A percentile compares a stretch with the other conserved stretches of the same genome.
phyloP scores from a whole-genome alignment of 208 protist genomes.

The Crithidia bombi region DNA sequence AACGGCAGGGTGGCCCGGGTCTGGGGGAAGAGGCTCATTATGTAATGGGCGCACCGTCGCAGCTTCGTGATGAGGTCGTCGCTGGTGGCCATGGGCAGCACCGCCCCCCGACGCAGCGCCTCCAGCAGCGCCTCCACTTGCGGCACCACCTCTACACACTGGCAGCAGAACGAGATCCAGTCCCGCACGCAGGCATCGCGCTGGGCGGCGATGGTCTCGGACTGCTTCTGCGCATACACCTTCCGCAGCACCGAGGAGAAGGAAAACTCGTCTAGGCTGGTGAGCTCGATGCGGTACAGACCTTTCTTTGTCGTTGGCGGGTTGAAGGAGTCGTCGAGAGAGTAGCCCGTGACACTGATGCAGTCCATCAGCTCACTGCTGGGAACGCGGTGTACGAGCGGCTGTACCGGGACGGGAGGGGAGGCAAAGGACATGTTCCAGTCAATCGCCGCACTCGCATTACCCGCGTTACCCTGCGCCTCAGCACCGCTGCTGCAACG shows the following conservation, averaged over 20 bases:
- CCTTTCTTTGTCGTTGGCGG: constrained; percentile 1
- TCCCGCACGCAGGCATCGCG: constrained; percentile 30
- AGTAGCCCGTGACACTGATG: constrained; percentile 11
- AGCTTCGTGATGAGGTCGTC: constrained; percentile 25
- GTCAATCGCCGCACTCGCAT: not conserved
- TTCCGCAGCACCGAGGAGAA: constrained; percentile 23
- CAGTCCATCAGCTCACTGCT: constrained; percentile 30
- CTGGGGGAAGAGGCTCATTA: constrained; percentile 44
- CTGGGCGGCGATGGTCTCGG: not conserved
- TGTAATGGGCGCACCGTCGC: constrained; percentile 30
- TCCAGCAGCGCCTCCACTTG: constrained; percentile 31
- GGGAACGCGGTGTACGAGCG: constrained; percentile 5
- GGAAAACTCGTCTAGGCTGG: constrained; percentile 29
- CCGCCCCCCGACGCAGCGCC: constrained; percentile 29
- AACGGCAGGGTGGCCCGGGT: constrained; percentile 30
- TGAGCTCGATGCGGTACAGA: constrained; percentile 24
- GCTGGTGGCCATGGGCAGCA: constrained; percentile 17
- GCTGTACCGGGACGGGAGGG: not conserved
- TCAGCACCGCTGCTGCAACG: not conserved
- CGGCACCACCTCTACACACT: constrained; percentile 39
- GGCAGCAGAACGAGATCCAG: constrained; percentile 45
- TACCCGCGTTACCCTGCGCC: not conserved
- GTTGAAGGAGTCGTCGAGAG: constrained; percentile 1
- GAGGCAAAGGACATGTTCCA: constrained; percentile 23
- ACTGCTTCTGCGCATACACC: not conserved